phyloP scores from a whole-genome alignment of 148 eudicot genomes.

The Mesembryanthemum crystallinum region DNA sequence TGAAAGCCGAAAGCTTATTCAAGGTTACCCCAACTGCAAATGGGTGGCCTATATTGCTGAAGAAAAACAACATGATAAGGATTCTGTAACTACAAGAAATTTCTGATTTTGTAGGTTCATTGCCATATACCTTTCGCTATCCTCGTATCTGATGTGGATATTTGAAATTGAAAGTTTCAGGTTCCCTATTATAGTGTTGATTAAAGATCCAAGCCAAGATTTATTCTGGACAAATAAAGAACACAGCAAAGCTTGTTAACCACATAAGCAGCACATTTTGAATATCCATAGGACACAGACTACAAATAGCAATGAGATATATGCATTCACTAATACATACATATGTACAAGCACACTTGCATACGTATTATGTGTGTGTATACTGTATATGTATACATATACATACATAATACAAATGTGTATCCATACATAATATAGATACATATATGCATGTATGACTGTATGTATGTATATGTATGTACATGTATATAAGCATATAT shows the following conservation, averaged over 20 bases:
- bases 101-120: conserved; percentile 6
- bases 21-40: conserved; percentile 94
- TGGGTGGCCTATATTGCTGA: conserved; percentile 84
- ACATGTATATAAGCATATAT: too few species aligned
- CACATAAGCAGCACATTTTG: neutral
- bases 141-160: conserved; percentile 97
- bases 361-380: too few species aligned
- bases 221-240: conserved; percentile 55
- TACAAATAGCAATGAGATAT: neutral
- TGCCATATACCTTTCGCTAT: conserved; percentile 73
- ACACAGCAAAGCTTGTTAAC: neutral
- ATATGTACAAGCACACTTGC: neutral
- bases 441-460: too few species aligned
- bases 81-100: conserved; percentile 10
- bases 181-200: conserved; percentile 92
- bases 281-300: neutral
- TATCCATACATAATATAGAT: too few species aligned
- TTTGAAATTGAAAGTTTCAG: conserved; percentile 96
- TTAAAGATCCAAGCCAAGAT: conserved; percentile 91
- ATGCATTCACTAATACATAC: neutral
- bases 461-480: too few species aligned
- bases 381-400: too few species aligned
- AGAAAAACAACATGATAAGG: conserved; percentile 32
- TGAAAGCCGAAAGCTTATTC: conserved; percentile 85
- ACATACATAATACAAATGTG: too few species aligned